phyloP scores from a whole-genome alignment of 768 basidiomycete species.

The Pleurotus platypus region DNA sequence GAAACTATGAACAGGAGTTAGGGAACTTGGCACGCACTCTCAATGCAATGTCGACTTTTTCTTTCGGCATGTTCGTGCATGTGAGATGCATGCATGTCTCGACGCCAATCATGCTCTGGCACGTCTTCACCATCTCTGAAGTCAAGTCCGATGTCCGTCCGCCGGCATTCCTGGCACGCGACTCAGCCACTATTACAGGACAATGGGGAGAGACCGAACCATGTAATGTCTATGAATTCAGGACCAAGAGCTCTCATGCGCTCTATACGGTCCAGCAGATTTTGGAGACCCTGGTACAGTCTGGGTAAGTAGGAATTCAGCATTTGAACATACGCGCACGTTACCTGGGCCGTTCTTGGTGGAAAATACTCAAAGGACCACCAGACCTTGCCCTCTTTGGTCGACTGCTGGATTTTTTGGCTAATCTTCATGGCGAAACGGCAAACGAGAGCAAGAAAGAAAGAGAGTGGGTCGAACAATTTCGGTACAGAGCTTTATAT shows the following conservation, averaged over 20 bases:
- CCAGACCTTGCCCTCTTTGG: slow-evolving; percentile 85
- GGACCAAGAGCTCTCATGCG: slow-evolving; percentile 95
- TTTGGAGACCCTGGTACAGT: slow-evolving; percentile 74
- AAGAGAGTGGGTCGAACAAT: slow-evolving; percentile 14
- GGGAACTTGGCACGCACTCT: slow-evolving; percentile 46
- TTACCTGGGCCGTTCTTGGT: slow-evolving; percentile 88
- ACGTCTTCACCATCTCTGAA: slow-evolving; percentile 90
- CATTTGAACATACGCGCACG: slow-evolving; percentile 10
- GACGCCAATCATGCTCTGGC: slow-evolving; percentile 87
- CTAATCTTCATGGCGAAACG: slow-evolving; percentile 81
- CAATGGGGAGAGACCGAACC: slow-evolving; percentile 38
- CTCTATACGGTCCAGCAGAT: slow-evolving; percentile 96
- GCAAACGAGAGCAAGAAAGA: slow-evolving; percentile 17
- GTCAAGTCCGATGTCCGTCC: slow-evolving; percentile 94
- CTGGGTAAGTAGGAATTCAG: not conserved
- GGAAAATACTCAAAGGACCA: slow-evolving; percentile 99
- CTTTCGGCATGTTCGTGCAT: slow-evolving; percentile 97
- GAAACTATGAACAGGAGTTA: slow-evolving; percentile 5
- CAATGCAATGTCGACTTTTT: slow-evolving; percentile 91
- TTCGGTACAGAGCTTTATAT: slow-evolving; percentile 5
- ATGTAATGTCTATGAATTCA: slow-evolving; percentile 98
- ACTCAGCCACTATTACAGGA: slow-evolving; percentile 1
- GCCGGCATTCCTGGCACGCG: slow-evolving; percentile 80
- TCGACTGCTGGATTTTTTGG: slow-evolving; percentile 85
- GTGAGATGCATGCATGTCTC: slow-evolving; percentile 99